Evolutionary conservation across 139 green algal genomes (phyloP).

Genomic region (Trebouxia sp.): DNA sequence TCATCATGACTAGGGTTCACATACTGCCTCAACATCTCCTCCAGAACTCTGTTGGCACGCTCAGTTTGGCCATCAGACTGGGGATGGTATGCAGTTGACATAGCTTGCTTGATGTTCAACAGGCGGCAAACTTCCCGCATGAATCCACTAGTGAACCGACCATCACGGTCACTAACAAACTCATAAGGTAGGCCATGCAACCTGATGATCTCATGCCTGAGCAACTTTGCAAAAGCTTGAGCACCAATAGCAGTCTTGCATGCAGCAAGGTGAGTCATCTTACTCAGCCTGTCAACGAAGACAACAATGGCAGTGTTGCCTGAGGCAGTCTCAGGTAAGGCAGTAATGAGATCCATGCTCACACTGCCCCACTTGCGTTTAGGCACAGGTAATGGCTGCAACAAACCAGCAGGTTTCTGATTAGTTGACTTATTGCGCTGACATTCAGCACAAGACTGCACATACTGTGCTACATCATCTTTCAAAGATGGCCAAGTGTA

Average conservation of each 20-base stretch:
- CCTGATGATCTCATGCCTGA: slow-evolving; percentile 44
- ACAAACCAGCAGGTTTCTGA: slow-evolving; percentile 35
- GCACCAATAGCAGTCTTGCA: slow-evolving; percentile 38
- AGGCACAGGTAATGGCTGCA: slow-evolving; percentile 50
- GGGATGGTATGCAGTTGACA: slow-evolving; percentile 63
- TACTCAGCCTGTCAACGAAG: slow-evolving; percentile 62
- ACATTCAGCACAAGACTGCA: slow-evolving; percentile 41
- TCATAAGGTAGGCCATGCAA: slow-evolving; percentile 51
- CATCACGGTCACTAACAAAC: slow-evolving; percentile 64
- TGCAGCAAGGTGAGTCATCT: slow-evolving; percentile 53
- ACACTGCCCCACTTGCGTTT: slow-evolving; percentile 36
- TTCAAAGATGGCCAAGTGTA: slow-evolving; percentile 37
- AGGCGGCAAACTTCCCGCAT: slow-evolving; percentile 43
- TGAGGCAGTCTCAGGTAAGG: slow-evolving; percentile 38
- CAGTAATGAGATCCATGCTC: slow-evolving; percentile 66
- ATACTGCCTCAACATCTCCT: slow-evolving; percentile 52
- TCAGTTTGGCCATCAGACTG: slow-evolving; percentile 74
- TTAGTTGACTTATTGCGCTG: slow-evolving; percentile 42
- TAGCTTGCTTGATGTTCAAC: slow-evolving; percentile 41
- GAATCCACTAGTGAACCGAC: slow-evolving; percentile 52
- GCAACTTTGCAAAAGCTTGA: slow-evolving; percentile 44
- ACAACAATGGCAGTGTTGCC: slow-evolving; percentile 50
- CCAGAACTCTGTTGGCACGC: slow-evolving; percentile 45
- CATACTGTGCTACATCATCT: slow-evolving; percentile 33
- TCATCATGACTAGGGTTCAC: slow-evolving; percentile 30